These are phyloP conservation scores for Backusella westeae DNA, from an alignment of 192 early-diverging fungal genomes.

Conservation along the genomic window DNA sequence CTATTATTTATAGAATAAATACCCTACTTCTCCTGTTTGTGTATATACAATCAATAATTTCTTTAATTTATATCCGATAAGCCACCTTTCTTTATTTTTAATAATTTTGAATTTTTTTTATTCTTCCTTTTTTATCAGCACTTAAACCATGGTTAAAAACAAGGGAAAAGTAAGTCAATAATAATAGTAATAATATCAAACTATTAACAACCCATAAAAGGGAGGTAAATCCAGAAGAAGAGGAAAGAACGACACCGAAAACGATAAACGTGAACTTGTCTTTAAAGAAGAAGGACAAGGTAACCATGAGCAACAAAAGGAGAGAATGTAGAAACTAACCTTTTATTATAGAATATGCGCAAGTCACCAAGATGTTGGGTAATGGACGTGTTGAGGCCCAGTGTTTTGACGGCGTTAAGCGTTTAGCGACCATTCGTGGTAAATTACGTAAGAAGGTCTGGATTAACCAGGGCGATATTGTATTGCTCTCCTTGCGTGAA, in stretches of 20 bases:
- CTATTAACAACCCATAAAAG: slow-evolving; percentile 21
- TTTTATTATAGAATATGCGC: slow-evolving; percentile 76
- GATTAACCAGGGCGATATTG: slow-evolving; percentile 91
- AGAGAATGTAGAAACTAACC: neutral
- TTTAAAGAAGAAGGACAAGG: slow-evolving; percentile 97
- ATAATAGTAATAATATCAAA: neutral
- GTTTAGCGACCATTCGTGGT: slow-evolving; percentile 94
- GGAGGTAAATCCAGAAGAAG: slow-evolving; percentile 87
- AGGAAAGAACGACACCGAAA: slow-evolving; percentile 97
- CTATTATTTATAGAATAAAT: too few relatives aligned
- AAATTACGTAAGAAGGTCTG: slow-evolving; percentile 98
- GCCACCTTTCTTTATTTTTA: neutral
- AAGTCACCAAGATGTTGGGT: slow-evolving; percentile 93
- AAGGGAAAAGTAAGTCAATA: slow-evolving; percentile 84
- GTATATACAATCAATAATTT: too few relatives aligned
- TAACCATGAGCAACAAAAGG: slow-evolving; percentile 17
- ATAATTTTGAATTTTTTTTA: neutral
- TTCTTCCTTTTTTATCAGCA: neutral
- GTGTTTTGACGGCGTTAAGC: slow-evolving; percentile 87
- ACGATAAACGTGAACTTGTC: slow-evolving; percentile 93
- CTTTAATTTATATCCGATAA: neutral
- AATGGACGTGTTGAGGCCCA: slow-evolving; percentile 91
- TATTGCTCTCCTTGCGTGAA: slow-evolving; percentile 88
- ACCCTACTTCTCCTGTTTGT: neutral
- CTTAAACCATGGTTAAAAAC: slow-evolving; percentile 80